These are phyloP conservation scores for Boletus rubescentipes DNA, from an alignment of 768 basidiomycete genomes.

Conservation along the genomic window DNA sequence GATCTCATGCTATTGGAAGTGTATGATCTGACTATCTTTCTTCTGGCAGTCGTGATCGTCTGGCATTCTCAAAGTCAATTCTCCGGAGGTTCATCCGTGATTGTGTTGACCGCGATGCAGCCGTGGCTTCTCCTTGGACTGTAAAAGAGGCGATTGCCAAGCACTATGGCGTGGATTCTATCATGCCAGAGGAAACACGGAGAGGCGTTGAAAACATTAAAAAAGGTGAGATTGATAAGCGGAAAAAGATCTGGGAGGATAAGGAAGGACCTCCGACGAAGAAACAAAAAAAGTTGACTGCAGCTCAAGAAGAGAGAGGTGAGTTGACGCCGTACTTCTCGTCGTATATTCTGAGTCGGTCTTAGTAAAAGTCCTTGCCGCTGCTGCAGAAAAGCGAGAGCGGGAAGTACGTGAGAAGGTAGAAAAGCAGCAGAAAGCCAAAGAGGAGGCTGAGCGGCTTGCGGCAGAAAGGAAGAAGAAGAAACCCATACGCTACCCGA, in stretches of 20 bases:
- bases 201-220: constrained; percentile 77
- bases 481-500: constrained; percentile 88
- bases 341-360: constrained; percentile 9
- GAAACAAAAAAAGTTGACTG: constrained; percentile 77
- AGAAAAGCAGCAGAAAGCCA: constrained; percentile 60
- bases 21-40: neutral
- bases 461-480: constrained; percentile 84
- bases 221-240: constrained; percentile 88
- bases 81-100: constrained; percentile 95
- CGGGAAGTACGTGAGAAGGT: constrained; percentile 69
- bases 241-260: constrained; percentile 89
- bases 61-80: constrained; percentile 96
- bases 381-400: constrained; percentile 60
- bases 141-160: constrained; percentile 85
- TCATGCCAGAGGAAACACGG: constrained; percentile 84
- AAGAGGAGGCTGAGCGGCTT: constrained; percentile 69
- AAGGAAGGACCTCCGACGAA: constrained; percentile 81
- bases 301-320: constrained; percentile 78
- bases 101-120: constrained; percentile 89
- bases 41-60: constrained; percentile 77
- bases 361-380: constrained; percentile 31
- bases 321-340: constrained; percentile 7
- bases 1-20: constrained; percentile 1
- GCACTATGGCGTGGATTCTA: constrained; percentile 78
- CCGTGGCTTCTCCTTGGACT: constrained; percentile 93